Evolutionary conservation across 495 filamentous ascomycete species (phyloP), one percentile per base, ranked within the genome.

Genomic region (Penicillium antarcticum): DNA sequence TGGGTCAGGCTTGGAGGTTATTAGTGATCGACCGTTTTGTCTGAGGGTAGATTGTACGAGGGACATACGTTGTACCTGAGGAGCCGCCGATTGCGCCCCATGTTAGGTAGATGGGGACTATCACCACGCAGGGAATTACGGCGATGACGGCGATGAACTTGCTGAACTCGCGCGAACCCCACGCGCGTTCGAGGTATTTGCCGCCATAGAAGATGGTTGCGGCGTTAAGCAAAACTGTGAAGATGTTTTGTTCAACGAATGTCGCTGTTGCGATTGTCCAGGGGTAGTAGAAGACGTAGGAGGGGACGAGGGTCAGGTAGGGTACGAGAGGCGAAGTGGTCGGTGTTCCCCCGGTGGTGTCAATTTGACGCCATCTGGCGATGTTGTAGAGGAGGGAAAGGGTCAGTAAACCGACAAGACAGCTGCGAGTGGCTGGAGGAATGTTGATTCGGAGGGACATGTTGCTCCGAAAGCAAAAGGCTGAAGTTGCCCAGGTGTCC

Each of bases 111-210:
- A 87, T 75, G 1, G 82, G 74, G 55, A 94, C 88, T 48, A 82
- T 81, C 21, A 88, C 61, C 21, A 86, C 47, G 66, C 97, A 97
- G 12, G 95, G 91, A 42, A 96, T 75, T 56, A 95, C 66, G 12
- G 87, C 76, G 41, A 86, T 75, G 52, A 94, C 76, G 21, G 91
- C 72, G 14, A 97, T 78, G 70, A 97, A 97, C 66, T 92, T 96
- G 58, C 80, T 88, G 63, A 97, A 91, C 67, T 97, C 94, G 36
- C 78, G 80, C n/a, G 88, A 90, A 24, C 90, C 87, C 94, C 94
- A 98, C 40, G 95, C 94, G 56, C 94, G 82, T 73, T 98, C 94
- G 21, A 98, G 81, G 63, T 98, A 98, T 56, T 90, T 85, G 7
- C 95, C 94, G 17, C 91, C 95, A 76, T 96, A 90, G 70, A 95